phyloP scores from a whole-genome alignment of 768 basidiomycete genomes.

The Cystoderma amianthinum region DNA sequence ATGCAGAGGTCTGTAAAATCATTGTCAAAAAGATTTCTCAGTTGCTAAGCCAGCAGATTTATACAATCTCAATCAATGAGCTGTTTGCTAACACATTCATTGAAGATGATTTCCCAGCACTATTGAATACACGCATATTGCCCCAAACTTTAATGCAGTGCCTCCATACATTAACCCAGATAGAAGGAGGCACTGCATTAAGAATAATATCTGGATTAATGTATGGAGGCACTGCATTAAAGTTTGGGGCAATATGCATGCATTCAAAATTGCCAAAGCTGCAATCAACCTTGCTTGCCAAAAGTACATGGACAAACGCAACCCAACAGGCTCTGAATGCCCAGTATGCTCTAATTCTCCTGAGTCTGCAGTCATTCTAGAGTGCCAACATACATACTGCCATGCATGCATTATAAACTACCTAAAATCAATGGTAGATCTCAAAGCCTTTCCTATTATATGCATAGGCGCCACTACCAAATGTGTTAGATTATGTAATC shows the following conservation, averaged over 20 bases:
- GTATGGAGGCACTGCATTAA: slow-evolving; percentile 30
- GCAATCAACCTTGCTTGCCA: slow-evolving; percentile 26
- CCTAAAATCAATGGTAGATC: slow-evolving; percentile 48
- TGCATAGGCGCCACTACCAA: slow-evolving; percentile 63
- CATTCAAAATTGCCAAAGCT: slow-evolving; percentile 34
- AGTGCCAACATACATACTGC: slow-evolving; percentile 69
- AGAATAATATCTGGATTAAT: slow-evolving; percentile 51
- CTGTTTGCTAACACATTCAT: slow-evolving; percentile 38
- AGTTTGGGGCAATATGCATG: slow-evolving; percentile 48
- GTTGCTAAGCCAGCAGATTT: slow-evolving; percentile 33
- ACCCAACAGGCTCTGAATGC: slow-evolving; percentile 27
- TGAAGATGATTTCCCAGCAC: slow-evolving; percentile 31
- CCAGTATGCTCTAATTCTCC: slow-evolving; percentile 66
- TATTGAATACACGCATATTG: slow-evolving; percentile 39
- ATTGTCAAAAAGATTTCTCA: slow-evolving; percentile 43
- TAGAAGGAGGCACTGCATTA: slow-evolving; percentile 39
- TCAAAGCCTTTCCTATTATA: slow-evolving; percentile 58
- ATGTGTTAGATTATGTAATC: too few relatives aligned
- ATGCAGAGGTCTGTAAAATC: slow-evolving; percentile 29
- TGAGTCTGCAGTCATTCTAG: slow-evolving; percentile 40
- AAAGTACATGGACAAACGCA: slow-evolving; percentile 8
- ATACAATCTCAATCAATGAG: slow-evolving; percentile 39
- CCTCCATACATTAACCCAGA: slow-evolving; percentile 37
- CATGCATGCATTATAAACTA: slow-evolving; percentile 53
- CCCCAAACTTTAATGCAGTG: slow-evolving; percentile 51